phyloP scores from a whole-genome alignment of 108 stramenopile genomes.

The Asterionellopsis glacialis region DNA sequence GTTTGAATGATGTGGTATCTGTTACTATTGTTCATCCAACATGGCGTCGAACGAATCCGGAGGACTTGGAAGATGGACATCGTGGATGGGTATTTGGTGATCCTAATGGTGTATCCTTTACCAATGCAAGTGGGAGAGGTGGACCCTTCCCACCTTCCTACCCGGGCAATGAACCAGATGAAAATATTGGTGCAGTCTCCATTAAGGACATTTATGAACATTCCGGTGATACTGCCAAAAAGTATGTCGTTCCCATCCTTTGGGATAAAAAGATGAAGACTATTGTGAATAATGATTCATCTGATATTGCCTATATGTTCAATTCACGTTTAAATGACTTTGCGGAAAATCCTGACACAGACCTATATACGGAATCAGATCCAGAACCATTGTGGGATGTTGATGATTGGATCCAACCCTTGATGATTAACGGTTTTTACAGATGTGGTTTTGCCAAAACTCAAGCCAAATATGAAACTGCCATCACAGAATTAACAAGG shows the following conservation, averaged over 20 bases:
- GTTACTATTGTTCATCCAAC: constrained; percentile 82
- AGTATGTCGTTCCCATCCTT: constrained; percentile 95
- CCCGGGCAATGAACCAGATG: constrained; percentile 72
- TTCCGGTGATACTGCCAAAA: constrained; percentile 65
- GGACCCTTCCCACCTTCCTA: constrained; percentile 74
- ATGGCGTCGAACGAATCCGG: constrained; percentile 77
- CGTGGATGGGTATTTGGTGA: constrained; percentile 91
- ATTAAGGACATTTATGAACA: constrained; percentile 51
- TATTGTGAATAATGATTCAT: constrained; percentile 97
- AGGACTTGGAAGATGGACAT: constrained; percentile 74
- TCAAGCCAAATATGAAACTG: constrained; percentile 89
- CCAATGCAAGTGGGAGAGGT: constrained; percentile 64
- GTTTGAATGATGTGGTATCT: constrained; percentile 85
- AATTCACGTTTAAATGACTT: constrained; percentile 88
- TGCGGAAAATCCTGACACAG: constrained; percentile 64
- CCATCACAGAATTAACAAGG: constrained; percentile 82
- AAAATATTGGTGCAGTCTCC: constrained; percentile 29
- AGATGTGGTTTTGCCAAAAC: constrained; percentile 93
- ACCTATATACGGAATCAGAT: constrained; percentile 86
- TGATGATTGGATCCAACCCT: constrained; percentile 87
- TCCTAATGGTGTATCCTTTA: constrained; percentile 45
- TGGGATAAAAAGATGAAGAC: constrained; percentile 91
- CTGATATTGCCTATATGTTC: constrained; percentile 96
- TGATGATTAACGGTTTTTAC: constrained; percentile 96
- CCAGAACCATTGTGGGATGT: constrained; percentile 57